phyloP scores from a whole-genome alignment of 129 eudicot genomes.

The Ambrosia trifida region DNA sequence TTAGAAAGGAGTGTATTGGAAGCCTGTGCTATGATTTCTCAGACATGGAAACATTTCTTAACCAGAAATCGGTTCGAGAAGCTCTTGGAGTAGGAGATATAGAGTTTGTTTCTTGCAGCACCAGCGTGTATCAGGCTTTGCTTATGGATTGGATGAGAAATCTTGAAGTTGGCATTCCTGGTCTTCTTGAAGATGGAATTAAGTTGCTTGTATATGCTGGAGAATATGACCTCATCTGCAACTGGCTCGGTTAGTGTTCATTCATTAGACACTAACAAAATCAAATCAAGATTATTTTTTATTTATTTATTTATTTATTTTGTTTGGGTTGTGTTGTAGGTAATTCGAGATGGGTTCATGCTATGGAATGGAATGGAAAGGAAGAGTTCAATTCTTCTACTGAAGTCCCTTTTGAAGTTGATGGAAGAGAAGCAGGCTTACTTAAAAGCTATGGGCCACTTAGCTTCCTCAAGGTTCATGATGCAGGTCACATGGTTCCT shows the following conservation, averaged over 20 bases:
- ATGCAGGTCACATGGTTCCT: conserved; percentile 84
- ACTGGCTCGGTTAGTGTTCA: conserved; percentile 73
- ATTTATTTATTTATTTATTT: background rate
- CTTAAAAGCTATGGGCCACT: conserved; percentile 66
- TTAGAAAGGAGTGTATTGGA: conserved; percentile 67
- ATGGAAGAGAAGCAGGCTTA: conserved; percentile 69
- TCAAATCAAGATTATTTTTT: background rate
- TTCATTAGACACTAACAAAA: background rate
- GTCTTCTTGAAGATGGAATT: conserved; percentile 72
- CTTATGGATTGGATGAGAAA: conserved; percentile 76
- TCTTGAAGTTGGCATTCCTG: conserved; percentile 78
- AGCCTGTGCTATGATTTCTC: conserved; percentile 77
- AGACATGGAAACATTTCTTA: conserved; percentile 65
- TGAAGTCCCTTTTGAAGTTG: conserved; percentile 52
- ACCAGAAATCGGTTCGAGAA: conserved; percentile 41
- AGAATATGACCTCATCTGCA: conserved; percentile 80
- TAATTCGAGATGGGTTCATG: conserved; percentile 83
- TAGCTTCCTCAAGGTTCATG: conserved; percentile 60
- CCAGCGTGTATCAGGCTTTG: conserved; percentile 62
- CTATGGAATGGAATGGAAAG: conserved; percentile 82
- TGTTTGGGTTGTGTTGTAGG: conserved; percentile 36
- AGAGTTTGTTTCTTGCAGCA: conserved; percentile 77
- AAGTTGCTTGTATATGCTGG: conserved; percentile 73
- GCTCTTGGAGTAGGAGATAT: conserved; percentile 76
- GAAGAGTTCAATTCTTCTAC: conserved; percentile 54